Conservation (phyloP, 2,329 filamentous ascomycete species). For the Rutstroemia sp. region DNA sequence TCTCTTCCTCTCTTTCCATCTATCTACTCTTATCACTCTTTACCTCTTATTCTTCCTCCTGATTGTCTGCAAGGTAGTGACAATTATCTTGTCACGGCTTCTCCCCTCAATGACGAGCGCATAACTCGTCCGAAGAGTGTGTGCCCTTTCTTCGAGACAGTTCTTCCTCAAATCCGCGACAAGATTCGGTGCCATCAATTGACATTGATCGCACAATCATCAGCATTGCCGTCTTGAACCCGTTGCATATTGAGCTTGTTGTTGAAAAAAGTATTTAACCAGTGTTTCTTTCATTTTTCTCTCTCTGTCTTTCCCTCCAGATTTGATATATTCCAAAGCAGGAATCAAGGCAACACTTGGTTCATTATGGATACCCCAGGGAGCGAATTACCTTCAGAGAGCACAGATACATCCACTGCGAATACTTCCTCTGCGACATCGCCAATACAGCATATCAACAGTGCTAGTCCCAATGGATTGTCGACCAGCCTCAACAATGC, state of each 20-base stretch:
- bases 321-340: slow-evolving; percentile 4
- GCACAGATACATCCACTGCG: slow-evolving; percentile 25
- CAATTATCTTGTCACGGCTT: not conserved
- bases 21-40: too few species aligned
- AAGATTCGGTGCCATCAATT: not conserved
- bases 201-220: slow-evolving; percentile 7
- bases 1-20: not conserved
- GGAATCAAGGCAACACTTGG: slow-evolving; percentile 5
- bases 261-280: slow-evolving; percentile 18
- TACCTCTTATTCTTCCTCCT: too few species aligned
- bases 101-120: not conserved
- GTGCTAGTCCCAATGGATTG: slow-evolving; percentile 8
- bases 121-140: not conserved
- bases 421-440: slow-evolving; percentile 15
- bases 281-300: slow-evolving; percentile 22
- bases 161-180: not conserved
- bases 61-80: not conserved
- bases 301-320: slow-evolving; percentile 13
- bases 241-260: slow-evolving; percentile 20
- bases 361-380: slow-evolving; percentile 21
- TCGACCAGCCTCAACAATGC: slow-evolving; percentile 10
- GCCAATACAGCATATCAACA: slow-evolving; percentile 11
- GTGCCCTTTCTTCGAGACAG: not conserved
- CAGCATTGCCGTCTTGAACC: slow-evolving; percentile 15
- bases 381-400: slow-evolving; percentile 21